phyloP scores from a whole-genome alignment of 2,329 filamentous ascomycete genomes.

The Arthrocladium fulminans region DNA sequence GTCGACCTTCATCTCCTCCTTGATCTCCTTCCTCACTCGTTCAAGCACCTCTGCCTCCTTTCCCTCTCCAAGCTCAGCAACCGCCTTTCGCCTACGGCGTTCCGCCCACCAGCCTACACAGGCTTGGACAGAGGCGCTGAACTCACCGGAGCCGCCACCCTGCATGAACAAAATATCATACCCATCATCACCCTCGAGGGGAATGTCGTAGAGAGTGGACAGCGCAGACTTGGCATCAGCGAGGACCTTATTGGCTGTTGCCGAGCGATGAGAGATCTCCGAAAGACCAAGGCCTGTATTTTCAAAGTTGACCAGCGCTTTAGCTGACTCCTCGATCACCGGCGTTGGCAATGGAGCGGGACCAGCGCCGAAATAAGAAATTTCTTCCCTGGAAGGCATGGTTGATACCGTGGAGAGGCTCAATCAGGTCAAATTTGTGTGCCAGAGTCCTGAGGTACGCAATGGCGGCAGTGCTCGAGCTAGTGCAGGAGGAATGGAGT shows the following conservation, averaged over 20 bases:
- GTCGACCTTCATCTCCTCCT: conserved; percentile 68
- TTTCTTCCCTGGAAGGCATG: conserved; percentile 65
- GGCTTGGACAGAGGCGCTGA: conserved; percentile 77
- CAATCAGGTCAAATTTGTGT: background rate
- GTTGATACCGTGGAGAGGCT: background rate
- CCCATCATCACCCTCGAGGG: conserved; percentile 45
- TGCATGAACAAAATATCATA: conserved; percentile 88
- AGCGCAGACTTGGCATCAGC: conserved; percentile 69
- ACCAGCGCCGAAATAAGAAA: conserved; percentile 83
- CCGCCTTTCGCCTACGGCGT: conserved; percentile 52
- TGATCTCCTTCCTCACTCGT: conserved; percentile 55
- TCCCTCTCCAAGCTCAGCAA: conserved; percentile 42
- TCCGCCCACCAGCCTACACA: conserved; percentile 74
- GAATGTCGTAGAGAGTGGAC: conserved; percentile 66
- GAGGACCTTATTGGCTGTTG: conserved; percentile 68
- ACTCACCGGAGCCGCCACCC: conserved; percentile 76
- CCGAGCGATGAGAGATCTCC: conserved; percentile 83
- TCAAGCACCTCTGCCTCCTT: conserved; percentile 46
- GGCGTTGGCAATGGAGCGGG: conserved; percentile 76
- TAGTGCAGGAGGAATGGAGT: no score
- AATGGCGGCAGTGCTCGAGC: no score
- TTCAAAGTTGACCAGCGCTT: conserved; percentile 73
- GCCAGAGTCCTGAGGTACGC: background rate
- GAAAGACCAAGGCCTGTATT: conserved; percentile 74
- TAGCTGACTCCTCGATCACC: conserved; percentile 67